phyloP scores from a whole-genome alignment of 78 protist species.

The Chrysochromulina tobinii region DNA sequence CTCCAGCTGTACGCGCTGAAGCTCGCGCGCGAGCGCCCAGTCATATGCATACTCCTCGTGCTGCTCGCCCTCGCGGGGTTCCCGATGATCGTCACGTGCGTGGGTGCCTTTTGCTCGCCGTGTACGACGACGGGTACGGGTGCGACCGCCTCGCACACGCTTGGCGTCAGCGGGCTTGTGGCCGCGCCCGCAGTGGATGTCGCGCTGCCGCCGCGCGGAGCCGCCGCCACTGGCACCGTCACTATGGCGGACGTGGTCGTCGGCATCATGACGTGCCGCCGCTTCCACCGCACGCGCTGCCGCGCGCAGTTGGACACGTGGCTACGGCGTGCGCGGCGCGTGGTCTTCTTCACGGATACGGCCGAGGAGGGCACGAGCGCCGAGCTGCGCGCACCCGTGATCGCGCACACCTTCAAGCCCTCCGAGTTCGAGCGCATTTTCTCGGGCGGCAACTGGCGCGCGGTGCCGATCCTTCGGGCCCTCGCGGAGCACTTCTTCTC shows the following conservation, averaged over 20 bases:
- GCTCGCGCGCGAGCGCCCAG: too few species aligned
- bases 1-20: too few species aligned
- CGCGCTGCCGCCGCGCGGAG: too few species aligned
- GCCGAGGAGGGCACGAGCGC: not conserved
- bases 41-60: too few species aligned
- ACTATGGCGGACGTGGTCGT: not conserved
- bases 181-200: too few species aligned
- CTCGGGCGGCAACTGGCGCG: slow-evolving; percentile 18
- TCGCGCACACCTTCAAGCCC: not conserved
- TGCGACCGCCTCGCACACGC: too few species aligned
- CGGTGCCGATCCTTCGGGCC: not conserved
- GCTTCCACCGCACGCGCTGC: not conserved
- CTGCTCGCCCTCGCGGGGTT: too few species aligned
- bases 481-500: not conserved
- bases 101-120: too few species aligned
- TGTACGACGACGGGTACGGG: too few species aligned
- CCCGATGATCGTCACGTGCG: too few species aligned
- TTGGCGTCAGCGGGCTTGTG: too few species aligned
- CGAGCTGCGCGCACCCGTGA: not conserved
- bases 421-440: not conserved
- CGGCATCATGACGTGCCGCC: not conserved
- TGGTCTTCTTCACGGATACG: not conserved
- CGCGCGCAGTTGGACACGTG: not conserved
- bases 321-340: not conserved
- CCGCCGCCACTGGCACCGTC: not conserved